Conservation (phyloP, 768 basidiomycete genomes). For the Phlebiopsis gigantea region DNA sequence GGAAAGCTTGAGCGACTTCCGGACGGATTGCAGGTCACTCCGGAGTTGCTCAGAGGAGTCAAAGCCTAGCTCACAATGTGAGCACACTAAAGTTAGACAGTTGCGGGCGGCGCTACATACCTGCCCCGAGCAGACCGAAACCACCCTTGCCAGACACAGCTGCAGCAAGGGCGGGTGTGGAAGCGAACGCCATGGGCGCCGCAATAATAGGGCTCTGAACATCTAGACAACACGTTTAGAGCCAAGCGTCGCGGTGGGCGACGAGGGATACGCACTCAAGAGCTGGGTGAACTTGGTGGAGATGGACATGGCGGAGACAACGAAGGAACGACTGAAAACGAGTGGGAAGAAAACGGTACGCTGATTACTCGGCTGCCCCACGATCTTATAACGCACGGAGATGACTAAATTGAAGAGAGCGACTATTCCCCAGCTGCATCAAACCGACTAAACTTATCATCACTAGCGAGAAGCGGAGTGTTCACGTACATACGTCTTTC, state of each 20-base stretch:
- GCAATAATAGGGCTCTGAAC: slow-evolving; percentile 54
- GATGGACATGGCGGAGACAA: slow-evolving; percentile 21
- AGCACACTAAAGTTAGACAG: neutral
- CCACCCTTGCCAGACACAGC: slow-evolving; percentile 63
- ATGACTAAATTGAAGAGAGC: neutral
- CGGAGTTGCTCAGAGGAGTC: slow-evolving; percentile 39
- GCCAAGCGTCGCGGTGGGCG: neutral
- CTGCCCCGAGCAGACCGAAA: slow-evolving; percentile 69
- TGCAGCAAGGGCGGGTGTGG: slow-evolving; percentile 42
- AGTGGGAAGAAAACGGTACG: too few relatives aligned
- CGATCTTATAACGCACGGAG: neutral
- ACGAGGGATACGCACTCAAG: slow-evolving; percentile 35
- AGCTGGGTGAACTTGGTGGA: slow-evolving; percentile 44
- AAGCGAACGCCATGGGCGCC: slow-evolving; percentile 70
- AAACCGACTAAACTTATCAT: neutral
- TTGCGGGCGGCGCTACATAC: slow-evolving; percentile 26
- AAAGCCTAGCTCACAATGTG: slow-evolving; percentile 36
- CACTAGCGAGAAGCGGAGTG: slow-evolving; percentile 2
- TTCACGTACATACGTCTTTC: neutral
- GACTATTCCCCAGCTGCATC: slow-evolving; percentile 6
- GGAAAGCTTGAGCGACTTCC: slow-evolving; percentile 27
- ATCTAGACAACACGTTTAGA: slow-evolving; percentile 29
- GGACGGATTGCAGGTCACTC: slow-evolving; percentile 48
- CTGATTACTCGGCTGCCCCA: too few relatives aligned
- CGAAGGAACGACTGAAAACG: neutral